Evolutionary conservation across 371 early-diverging fungal genomes (phyloP).

Genomic region (Quaeritorhiza haematococci): DNA sequence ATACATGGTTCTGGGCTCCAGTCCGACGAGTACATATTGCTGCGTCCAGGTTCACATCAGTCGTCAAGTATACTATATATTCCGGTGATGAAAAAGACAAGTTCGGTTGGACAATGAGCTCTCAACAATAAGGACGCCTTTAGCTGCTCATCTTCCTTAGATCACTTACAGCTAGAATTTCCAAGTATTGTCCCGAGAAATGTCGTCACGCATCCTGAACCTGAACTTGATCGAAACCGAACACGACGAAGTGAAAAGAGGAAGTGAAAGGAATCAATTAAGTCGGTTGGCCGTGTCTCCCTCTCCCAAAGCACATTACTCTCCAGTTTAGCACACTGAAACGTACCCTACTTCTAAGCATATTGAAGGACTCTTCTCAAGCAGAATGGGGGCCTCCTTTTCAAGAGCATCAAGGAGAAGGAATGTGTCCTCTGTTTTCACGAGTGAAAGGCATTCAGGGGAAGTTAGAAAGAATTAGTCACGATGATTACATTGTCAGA

Average conservation of each 20-base stretch:
- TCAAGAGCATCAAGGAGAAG: constrained; percentile 89
- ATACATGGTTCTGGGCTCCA: constrained; percentile 42
- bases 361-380: constrained; percentile 52
- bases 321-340: background rate
- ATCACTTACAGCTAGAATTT: constrained; percentile 11
- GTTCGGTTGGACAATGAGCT: background rate
- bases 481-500: background rate
- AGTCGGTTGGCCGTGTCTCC: background rate
- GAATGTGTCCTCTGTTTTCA: constrained; percentile 80
- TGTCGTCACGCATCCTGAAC: constrained; percentile 81
- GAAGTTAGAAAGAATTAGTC: background rate
- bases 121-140: background rate
- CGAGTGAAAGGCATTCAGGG: background rate
- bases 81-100: background rate
- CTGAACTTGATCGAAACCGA: constrained; percentile 52
- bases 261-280: background rate
- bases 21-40: constrained; percentile 61
- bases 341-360: constrained; percentile 81
- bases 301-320: background rate
- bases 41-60: constrained; percentile 82
- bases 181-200: constrained; percentile 55
- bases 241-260: background rate
- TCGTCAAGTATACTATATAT: constrained; percentile 53
- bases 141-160: background rate
- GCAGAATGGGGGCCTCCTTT: constrained; percentile 54